Evolutionary conservation across 31 red algal species (phyloP), one percentile per base, ranked within the genome.

Genomic region (Odonthalia washingtoniensis): DNA sequence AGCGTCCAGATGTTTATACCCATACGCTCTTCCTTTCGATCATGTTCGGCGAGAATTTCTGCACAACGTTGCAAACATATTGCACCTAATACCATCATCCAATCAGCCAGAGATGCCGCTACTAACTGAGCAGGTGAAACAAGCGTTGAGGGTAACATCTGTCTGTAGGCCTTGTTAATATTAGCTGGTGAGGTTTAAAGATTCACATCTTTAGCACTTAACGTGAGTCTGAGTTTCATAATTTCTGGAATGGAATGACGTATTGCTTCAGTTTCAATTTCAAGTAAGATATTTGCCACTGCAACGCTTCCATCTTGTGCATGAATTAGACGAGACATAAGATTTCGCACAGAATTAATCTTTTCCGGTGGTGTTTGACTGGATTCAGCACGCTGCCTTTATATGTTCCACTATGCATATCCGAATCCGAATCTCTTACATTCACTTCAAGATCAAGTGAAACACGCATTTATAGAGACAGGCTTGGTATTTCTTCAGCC

Each of bases 341-440:
- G 28, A 44, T 46, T 39, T 62, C 81, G 46, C 28, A 92, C 39
- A 44, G 52, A 81, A n/a, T 34, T n/a, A 39, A 85, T 52, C 76
- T 92, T 85, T 31, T 60, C 74, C 4, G 36, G 44, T n/a, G n/a
- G n/a, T n/a, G n/a, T n/a, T n/a, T n/a, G n/a, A 89, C 43, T 34
- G 94, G 94, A 66, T 96, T 96, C 62, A 68, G 89, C 1, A 96
- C 90, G 18, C 83, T 89, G 4, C 94, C 94, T 26, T 89, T 89
- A 61, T 72, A 96, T 12, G 81, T 44, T 60, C 94, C 94, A 57
- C 87, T 85, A 60, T 92, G 94, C 70, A 96, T 61, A 63, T 95
- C 93, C 53, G 39, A 41, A 4, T 65, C 69, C 36, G 90, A 75
- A 46, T 70, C 86, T 16, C 64, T 40, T 26, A 95, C 32, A 0